Base-by-base conservation (phyloP, 805 yeast genomes). In the Yarrowia sp. region DNA sequence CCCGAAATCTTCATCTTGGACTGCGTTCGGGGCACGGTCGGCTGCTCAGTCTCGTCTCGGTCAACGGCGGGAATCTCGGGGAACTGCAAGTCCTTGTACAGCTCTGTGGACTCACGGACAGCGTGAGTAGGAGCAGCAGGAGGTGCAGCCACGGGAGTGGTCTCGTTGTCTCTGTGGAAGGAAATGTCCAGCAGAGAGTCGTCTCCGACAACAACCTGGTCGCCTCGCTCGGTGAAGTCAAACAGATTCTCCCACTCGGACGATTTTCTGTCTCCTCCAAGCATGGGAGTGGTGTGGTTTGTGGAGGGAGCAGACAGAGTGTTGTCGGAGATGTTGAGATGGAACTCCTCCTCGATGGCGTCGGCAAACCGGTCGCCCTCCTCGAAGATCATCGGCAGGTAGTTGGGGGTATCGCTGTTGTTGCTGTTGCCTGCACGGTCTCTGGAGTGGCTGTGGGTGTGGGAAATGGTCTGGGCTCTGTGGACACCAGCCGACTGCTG, bases 341-440 rank as follows among this genome's bases (percentile, higher is more conserved):
- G 77, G 61, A 77, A 72, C 66, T 77, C 81, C 50, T 78, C 78
- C 70, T 77, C 80, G 10, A 78, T 72, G 15, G 80, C 79, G 67
- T 77, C 80, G 2, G 80, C 79, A 69, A 79, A 79, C 56, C 79
- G 61, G 64, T 78, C 61, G 5, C 61, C 81, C 50, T 79, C 81
- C 61, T 79, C 81, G 64, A 79, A 79, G 35, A 79, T 78, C 79
- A 78, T 78, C 0, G 81, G 81, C 71, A 79, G 67, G 32, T 77
- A 69, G 63, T 73, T 76, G 12, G 59, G 59, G 22, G 70, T 32
- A 40, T 55, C 59, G 56, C 32, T 16, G 49, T 26, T 26, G 32
- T 26, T 26, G 32, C 32, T 26, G 32, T 16, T 48, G 52, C 36
- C 38, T 3, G 43, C 45, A 1, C 43, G 58, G 15, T 38, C 58